Percentiles rank a stretch among this genome's conserved stretches.
phyloP scores from a whole-genome alignment of 2,329 filamentous ascomycete genomes.

The Hypoxylon sp. region DNA sequence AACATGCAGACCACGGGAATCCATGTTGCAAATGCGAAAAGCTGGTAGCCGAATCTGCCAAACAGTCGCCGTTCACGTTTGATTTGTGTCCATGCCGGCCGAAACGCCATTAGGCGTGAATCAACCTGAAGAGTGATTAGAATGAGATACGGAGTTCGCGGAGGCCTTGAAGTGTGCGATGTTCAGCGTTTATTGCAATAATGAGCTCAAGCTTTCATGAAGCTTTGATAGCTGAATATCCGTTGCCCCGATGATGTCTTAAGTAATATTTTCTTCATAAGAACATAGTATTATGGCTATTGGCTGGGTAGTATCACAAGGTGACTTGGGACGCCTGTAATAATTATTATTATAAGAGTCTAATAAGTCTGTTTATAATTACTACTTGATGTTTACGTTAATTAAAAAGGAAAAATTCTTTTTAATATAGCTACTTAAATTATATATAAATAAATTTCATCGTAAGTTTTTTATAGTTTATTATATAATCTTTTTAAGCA shows the following conservation, averaged over 20 bases:
- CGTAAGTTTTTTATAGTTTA: too few species aligned
- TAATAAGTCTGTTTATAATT: too few species aligned
- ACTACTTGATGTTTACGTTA: too few species aligned
- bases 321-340: too few species aligned
- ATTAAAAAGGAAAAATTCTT: too few species aligned
- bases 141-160: not conserved
- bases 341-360: too few species aligned
- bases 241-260: not conserved
- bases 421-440: too few species aligned
- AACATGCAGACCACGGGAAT: conserved; percentile 72
- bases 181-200: conserved; percentile 2
- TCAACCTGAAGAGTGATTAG: conserved; percentile 7
- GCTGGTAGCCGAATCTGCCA: conserved; percentile 58
- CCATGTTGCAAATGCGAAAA: conserved; percentile 70
- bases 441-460: too few species aligned
- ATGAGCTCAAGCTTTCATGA: conserved; percentile 7
- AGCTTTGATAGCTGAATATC: conserved; percentile 19
- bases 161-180: not conserved
- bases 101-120: conserved; percentile 52
- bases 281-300: too few species aligned
- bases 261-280: not conserved
- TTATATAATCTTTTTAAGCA: too few species aligned
- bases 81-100: conserved; percentile 55
- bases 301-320: too few species aligned
- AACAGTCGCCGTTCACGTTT: conserved; percentile 43